Conservation (phyloP, 495 filamentous ascomycete genomes). For the Rhizodiscina lignyota region DNA sequence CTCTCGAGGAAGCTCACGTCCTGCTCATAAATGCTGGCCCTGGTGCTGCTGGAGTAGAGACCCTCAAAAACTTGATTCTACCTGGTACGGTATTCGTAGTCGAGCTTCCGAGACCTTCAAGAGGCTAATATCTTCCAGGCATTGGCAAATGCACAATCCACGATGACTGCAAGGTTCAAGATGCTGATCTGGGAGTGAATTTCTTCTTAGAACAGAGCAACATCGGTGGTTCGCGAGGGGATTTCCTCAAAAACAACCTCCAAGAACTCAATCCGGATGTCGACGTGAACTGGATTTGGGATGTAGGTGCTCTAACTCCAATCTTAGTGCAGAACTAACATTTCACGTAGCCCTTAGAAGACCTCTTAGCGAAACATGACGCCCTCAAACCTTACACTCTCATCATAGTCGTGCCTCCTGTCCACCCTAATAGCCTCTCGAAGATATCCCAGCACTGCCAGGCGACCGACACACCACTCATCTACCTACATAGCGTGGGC, state of each 20-base stretch:
- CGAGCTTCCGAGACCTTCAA: neutral
- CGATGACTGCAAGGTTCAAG: slow-evolving; percentile 58
- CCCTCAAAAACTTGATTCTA: slow-evolving; percentile 89
- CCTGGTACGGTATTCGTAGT: slow-evolving; percentile 35
- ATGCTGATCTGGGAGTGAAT: slow-evolving; percentile 81
- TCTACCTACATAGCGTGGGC: slow-evolving; percentile 73
- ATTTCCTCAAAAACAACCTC: slow-evolving; percentile 56
- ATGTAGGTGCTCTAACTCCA: slow-evolving; percentile 15
- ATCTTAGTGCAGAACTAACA: slow-evolving; percentile 21
- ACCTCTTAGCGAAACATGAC: slow-evolving; percentile 17
- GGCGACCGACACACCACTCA: slow-evolving; percentile 49
- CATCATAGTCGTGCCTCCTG: slow-evolving; percentile 59
- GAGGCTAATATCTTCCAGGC: slow-evolving; percentile 25
- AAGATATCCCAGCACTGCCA: slow-evolving; percentile 39
- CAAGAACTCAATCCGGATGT: slow-evolving; percentile 95
- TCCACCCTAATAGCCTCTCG: slow-evolving; percentile 34
- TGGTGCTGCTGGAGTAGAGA: slow-evolving; percentile 75
- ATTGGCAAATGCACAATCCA: slow-evolving; percentile 91
- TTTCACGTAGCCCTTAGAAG: slow-evolving; percentile 23
- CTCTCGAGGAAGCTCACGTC: slow-evolving; percentile 77
- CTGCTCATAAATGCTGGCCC: slow-evolving; percentile 72
- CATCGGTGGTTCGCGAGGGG: slow-evolving; percentile 65
- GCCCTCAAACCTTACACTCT: slow-evolving; percentile 46
- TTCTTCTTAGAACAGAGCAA: slow-evolving; percentile 80
- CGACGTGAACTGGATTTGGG: slow-evolving; percentile 41